Conservation (phyloP, 305 asterid genomes). For the Fraxinus xanthoxyloides region DNA sequence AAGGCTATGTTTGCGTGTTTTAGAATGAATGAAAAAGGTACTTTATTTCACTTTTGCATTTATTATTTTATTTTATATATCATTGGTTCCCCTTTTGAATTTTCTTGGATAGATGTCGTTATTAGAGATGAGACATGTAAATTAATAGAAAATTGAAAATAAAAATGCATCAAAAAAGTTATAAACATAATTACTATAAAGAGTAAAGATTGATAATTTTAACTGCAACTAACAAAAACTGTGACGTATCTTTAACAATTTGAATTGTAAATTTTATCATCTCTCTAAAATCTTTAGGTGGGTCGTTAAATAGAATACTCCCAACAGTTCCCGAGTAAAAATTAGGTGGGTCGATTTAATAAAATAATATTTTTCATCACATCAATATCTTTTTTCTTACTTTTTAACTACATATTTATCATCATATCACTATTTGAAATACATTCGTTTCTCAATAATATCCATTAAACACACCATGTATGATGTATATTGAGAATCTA, state of each 20-base stretch:
- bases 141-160: neutral
- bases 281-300: neutral
- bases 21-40: neutral
- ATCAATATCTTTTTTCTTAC: too few relatives aligned
- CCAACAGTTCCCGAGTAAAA: neutral
- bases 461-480: too few relatives aligned
- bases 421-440: too few relatives aligned
- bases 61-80: neutral
- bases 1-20: neutral
- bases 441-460: too few relatives aligned
- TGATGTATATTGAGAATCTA: neutral
- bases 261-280: neutral
- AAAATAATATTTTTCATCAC: too few relatives aligned
- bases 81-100: neutral
- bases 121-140: neutral
- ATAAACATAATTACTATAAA: neutral
- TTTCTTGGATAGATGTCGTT: neutral
- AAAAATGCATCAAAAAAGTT: neutral
- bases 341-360: neutral
- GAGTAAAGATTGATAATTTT: neutral
- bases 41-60: neutral
- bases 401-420: too few relatives aligned
- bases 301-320: neutral
- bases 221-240: neutral
- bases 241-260: neutral